Evolutionary conservation across 2,329 filamentous ascomycete species (phyloP), one percentile per base, ranked within the genome.

Genomic region (Cadophora luteo-olivacea): DNA sequence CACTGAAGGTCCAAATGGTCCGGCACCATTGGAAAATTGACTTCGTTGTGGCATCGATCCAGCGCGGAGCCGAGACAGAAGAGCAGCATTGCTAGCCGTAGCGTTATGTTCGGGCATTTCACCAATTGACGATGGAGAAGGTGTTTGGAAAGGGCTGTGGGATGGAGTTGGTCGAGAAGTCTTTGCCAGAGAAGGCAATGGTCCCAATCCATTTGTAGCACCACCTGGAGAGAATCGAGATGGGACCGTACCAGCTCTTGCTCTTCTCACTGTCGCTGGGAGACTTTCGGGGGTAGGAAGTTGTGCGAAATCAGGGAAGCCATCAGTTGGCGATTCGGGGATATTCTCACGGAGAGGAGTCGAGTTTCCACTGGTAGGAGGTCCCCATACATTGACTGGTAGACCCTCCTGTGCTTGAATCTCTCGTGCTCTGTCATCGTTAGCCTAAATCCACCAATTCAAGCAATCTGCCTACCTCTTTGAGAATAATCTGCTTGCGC

Each of bases 311-410:
- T 97, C 94, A 68, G 96, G 94, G 76, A 98, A 98, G 74, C 92
- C 95, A 82, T 97, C 95, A 73, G 92, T 96, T 38, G 96, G 96
- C 45, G 95, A 97, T 82, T 99, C 96, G 72, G 95, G 94, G 70
- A 99, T 98, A 73, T 95, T 97, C 83, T 98, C 96, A 77, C 96
- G 93, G 63, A 99, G 87, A 74, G 96, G 96, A 52, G 95, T 97
- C 24, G 95, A 97, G 80, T 97, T 95, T 73, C 95, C 96, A 79
- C 95, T 97, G 66, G 95, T 97, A 61, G 96, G 95, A 73, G 96
- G 95, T 12, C 96, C 94, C 96, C 96, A 98, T 54, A 91, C 91
- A 77, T 90, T 89, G 64, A 91, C 81, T 78, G 84, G 83, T 61
- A 97, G 86, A 63, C 94, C 94, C 86, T 98, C 95, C 82, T 97